These are phyloP conservation scores for Mycena amicta DNA, from an alignment of 768 basidiomycete species.

Conservation along the genomic window DNA sequence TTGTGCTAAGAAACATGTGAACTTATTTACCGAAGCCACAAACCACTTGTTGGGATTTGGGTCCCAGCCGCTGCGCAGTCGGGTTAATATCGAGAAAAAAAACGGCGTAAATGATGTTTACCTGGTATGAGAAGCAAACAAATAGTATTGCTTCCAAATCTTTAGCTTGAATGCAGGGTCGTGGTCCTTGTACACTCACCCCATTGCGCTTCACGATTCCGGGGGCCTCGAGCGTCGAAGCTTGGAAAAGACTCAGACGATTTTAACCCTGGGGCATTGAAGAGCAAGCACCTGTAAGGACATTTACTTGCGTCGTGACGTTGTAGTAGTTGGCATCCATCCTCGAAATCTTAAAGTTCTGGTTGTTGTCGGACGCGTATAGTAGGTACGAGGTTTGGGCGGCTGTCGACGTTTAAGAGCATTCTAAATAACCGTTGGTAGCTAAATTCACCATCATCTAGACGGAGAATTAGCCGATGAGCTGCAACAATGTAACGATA, in stretches of 20 bases:
- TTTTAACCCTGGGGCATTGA: background rate
- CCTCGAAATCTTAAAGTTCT: slow-evolving; percentile 66
- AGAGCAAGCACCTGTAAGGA: slow-evolving; percentile 39
- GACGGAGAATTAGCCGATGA: slow-evolving; percentile 2
- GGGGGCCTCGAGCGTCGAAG: slow-evolving; percentile 60
- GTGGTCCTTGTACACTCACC: slow-evolving; percentile 31
- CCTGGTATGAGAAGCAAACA: slow-evolving; percentile 61
- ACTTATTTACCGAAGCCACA: slow-evolving; percentile 45
- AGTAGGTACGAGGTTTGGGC: slow-evolving; percentile 55
- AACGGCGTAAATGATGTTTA: slow-evolving; percentile 4
- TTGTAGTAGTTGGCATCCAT: slow-evolving; percentile 63
- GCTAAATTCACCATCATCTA: slow-evolving; percentile 45
- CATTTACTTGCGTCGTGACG: slow-evolving; percentile 48
- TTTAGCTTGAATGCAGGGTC: background rate
- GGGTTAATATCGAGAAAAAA: background rate
- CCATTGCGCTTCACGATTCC: slow-evolving; percentile 62
- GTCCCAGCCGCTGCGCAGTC: slow-evolving; percentile 46
- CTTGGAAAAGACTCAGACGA: slow-evolving; percentile 27
- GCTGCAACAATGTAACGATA: background rate
- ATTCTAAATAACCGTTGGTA: background rate
- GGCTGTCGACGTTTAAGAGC: background rate
- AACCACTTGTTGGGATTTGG: slow-evolving; percentile 67
- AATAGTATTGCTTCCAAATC: slow-evolving; percentile 39
- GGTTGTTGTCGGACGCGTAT: slow-evolving; percentile 69
- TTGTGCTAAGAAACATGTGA: background rate